phyloP scores from a whole-genome alignment of 2,329 filamentous ascomycete species.

The Sporothrix brasiliensis region DNA sequence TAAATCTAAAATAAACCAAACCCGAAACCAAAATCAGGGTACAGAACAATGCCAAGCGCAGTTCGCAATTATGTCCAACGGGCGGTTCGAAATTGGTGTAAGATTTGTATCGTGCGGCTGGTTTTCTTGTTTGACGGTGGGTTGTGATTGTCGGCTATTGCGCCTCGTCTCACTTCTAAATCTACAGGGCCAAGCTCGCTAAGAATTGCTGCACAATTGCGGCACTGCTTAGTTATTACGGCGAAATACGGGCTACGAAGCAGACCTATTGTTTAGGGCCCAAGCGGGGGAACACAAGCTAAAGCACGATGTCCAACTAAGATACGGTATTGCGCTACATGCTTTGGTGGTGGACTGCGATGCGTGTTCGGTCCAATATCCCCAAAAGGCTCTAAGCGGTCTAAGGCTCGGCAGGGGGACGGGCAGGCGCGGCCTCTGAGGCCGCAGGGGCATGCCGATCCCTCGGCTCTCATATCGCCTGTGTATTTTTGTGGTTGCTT shows the following conservation, averaged over 20 bases:
- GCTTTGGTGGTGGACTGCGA: background rate
- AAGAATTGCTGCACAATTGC: background rate
- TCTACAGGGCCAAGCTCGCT: constrained; percentile 18
- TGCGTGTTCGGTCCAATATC: too few relatives aligned
- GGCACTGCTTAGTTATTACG: background rate
- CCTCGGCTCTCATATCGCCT: constrained; percentile 13
- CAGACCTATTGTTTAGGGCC: constrained; percentile 2
- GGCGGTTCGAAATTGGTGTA: background rate
- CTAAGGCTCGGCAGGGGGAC: constrained; percentile 12
- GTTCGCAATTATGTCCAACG: background rate
- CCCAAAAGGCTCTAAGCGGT: background rate
- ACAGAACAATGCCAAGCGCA: background rate
- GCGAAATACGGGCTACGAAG: background rate
- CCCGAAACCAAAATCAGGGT: constrained; percentile 19
- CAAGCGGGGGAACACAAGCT: background rate
- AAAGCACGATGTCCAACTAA: background rate
- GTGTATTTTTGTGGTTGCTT: background rate
- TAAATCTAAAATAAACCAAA: background rate
- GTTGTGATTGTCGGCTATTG: background rate
- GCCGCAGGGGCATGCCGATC: constrained; percentile 17
- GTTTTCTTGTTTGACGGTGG: background rate
- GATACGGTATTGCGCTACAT: constrained; percentile 2
- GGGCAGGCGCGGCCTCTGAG: background rate
- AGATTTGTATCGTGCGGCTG: constrained; percentile 10
- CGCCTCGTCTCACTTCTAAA: background rate